phyloP scores from a whole-genome alignment of 2,329 filamentous ascomycete species.

The Penicillium sp. region DNA sequence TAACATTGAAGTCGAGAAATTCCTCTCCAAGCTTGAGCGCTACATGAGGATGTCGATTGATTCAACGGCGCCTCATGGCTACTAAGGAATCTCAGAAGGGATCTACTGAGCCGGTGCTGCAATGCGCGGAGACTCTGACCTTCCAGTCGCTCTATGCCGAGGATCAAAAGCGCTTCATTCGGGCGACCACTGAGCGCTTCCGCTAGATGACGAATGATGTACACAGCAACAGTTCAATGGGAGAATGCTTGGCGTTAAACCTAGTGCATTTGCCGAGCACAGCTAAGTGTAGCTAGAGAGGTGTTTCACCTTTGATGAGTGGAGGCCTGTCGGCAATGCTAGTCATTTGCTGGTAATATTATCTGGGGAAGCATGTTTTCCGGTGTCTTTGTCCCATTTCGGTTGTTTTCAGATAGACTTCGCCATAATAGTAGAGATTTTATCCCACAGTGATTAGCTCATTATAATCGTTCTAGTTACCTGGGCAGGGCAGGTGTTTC shows the following conservation, averaged over 20 bases:
- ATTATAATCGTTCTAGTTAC: background rate
- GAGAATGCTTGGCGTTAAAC: background rate
- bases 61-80: conserved; percentile 37
- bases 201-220: conserved; percentile 29
- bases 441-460: too few species aligned
- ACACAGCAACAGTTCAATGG: background rate
- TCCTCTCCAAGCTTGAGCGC: conserved; percentile 38
- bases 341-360: background rate
- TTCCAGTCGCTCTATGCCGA: conserved; percentile 40
- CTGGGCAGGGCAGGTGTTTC: background rate
- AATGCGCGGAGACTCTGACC: conserved; percentile 38
- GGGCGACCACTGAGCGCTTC: conserved; percentile 38
- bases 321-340: background rate
- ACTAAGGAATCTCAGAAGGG: conserved; percentile 30
- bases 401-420: background rate
- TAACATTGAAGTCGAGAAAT: conserved; percentile 38
- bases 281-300: background rate
- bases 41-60: conserved; percentile 38
- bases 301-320: background rate
- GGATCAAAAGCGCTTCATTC: conserved; percentile 41
- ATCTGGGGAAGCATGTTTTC: background rate
- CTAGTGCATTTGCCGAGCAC: background rate
- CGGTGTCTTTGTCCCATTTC: too few species aligned
- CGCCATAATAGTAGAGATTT: background rate
- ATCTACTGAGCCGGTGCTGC: conserved; percentile 32